Evolutionary conservation across 1,139 yeast species (phyloP), one percentile per base, ranked within the genome.

Genomic region (Kluyveromyces marxianus): DNA sequence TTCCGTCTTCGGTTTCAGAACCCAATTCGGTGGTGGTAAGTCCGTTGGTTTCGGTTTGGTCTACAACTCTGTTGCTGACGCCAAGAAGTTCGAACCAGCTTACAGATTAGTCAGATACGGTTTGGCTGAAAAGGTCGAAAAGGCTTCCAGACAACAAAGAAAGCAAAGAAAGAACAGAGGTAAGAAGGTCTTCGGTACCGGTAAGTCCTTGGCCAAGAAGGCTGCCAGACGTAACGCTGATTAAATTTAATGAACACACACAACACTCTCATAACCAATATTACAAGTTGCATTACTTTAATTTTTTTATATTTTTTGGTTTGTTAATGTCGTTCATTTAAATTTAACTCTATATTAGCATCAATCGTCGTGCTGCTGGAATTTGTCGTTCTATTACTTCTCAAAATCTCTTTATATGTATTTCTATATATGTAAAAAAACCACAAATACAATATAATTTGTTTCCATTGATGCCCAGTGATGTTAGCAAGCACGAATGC

Each of bases 161-260:
- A 94, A 94, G 79, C 98, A 92, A 85, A 88, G 87, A 90, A 92
- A 92, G 92, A 92, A 92, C 96, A 90, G 97, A 83, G 96, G 87
- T 70, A 83, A 84, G 89, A 92, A 92, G 86, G 75, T 86, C 84
- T 88, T 90, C 70, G 98, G 98, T 84, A 92, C 98, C 69, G 95
- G 90, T 71, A 84, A 79, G 75, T 83, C 88, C 74, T 86, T 85
- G 76, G 95, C 96, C 74, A 88, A 88, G 82, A 83, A 77, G 74
- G 81, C 83, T 71, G 92, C 92, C 70, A 69, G 70, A 63, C 71
- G 73, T 68, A 67, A 66, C 66, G 71, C 73, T 62, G 73, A 69
- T 60, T 69, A 68, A 55, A 39, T 42, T 42, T 27, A 34, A 34
- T 35, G 31, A 40, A 34, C 37, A 8, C 39, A 25, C 25, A 25